Conservation (phyloP, 2,329 filamentous ascomycete species). For the Botryosphaeria dothidea region DNA sequence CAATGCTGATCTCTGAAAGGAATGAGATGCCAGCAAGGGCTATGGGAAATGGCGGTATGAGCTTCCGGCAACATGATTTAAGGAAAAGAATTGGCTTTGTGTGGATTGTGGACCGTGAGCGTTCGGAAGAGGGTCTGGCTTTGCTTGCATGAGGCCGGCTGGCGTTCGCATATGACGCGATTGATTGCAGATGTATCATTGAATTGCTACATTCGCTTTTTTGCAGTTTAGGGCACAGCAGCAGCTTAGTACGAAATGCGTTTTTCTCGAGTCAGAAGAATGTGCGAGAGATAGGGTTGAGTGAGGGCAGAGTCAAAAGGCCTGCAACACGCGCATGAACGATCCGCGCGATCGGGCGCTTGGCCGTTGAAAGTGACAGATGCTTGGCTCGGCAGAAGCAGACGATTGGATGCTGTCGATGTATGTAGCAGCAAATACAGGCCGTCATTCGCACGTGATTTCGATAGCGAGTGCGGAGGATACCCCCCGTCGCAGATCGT, state of each 20-base stretch:
- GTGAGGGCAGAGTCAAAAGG: not conserved
- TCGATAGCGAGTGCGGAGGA: conserved; percentile 7
- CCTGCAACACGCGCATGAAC: not conserved
- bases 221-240: conserved; percentile 9
- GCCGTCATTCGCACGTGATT: conserved; percentile 9
- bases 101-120: conserved; percentile 1
- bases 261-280: conserved; percentile 4
- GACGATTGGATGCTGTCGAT: not conserved
- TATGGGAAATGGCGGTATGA: not conserved
- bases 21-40: conserved; percentile 5
- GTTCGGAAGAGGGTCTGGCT: conserved; percentile 13
- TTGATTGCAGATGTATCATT: conserved; percentile 15
- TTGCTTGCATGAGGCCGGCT: conserved; percentile 18
- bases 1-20: not conserved
- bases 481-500: conserved; percentile 13
- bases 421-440: not conserved
- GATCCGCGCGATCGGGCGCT: not conserved
- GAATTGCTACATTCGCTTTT: conserved; percentile 16
- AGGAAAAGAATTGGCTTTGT: conserved; percentile 1
- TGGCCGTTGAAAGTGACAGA: not conserved
- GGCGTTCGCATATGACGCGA: conserved; percentile 17
- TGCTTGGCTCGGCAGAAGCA: not conserved
- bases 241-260: conserved; percentile 9
- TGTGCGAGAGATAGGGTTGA: not conserved
- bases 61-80: conserved; percentile 3